Evolutionary conservation across 2,329 filamentous ascomycete species (phyloP), one percentile per base, ranked within the genome.

Genomic region (Ophiostoma quercus): DNA sequence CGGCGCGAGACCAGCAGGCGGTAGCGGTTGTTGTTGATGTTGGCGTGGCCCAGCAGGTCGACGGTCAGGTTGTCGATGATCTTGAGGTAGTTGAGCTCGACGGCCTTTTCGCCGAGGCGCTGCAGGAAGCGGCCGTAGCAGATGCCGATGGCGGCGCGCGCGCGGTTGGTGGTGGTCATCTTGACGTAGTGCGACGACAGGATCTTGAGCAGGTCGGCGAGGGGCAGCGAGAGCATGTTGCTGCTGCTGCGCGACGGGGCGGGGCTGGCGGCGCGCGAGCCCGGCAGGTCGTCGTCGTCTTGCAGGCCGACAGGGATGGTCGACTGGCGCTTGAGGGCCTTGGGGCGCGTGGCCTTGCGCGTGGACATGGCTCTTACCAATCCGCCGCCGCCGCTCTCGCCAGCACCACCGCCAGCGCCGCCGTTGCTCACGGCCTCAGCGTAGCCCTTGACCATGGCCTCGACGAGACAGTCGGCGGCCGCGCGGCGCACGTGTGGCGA

Each of bases 101-200:
- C 86, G n/a, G 90, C 85, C 73, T 88, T 90, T 76, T 95, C 91
- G 4, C 92, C 93, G 11, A 99, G 81, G 16, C 88, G 88, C 73
- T 87, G 88, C 67, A 98, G 82, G 9, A 97, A 85, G 75, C 90
- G 90, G 72, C 91, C 89, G 77, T 97, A 98, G 80, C 93, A 96
- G 11, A 96, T 84, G 7, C 92, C 91, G 68, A 99, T 88, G 8
- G 91, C 93, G 51, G 93, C 91, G 73, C 95, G 88, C 29, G 90
- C 86, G 75, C 87, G 90, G 78, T 95, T 96, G 1, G 90, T 90
- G 0, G 92, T 95, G 2, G 90, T 88, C 69, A 87, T 83, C 75
- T 89, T 89, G 71, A 90, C 87, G 76, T 97, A 99, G 41, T 97
- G 92, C 6, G 82, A 83, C 0, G 93, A 93, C 11, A 99, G 80